Base-by-base conservation (phyloP, 1,284 basidiomycete genomes). In the Malassezia pachydermatis region DNA sequence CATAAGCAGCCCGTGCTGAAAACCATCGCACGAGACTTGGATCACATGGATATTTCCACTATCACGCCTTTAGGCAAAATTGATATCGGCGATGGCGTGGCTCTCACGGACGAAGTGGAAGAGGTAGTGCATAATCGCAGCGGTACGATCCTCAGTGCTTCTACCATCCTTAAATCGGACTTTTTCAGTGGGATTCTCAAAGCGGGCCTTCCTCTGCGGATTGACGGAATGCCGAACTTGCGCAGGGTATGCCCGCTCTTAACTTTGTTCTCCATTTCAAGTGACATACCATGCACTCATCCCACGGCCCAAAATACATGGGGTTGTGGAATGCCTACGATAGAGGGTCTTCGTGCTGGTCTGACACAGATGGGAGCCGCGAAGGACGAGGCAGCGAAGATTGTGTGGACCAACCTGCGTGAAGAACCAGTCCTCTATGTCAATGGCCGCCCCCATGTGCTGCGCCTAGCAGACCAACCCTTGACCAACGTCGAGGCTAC, bases 161-260 rank as follows among this genome's bases (percentile, higher is more conserved):
- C 84, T 11, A 92, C 89, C 1, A 95, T 98, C 64, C 77, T 98
- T 67, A 99, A 99, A 76, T 90, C 86, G 48, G 90, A 96, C 73
- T 90, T 95, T 76, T 96, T 96, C 78, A 58, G 58, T 24, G 69
- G 69, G 9, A 65, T 71, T 41, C 48, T 65, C 47, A 63, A 62
- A 49, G 49, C 58, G 10, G 60, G 62, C 17, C 45, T 65, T 41
- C 63, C 60, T 23, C 56, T 63, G 36, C 51, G 57, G 10, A 68
- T 71, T 19, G 65, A 67, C 5, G 69, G 68, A 0, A 68, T 68
- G 55, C 69, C 69, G 4, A 71, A 71, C 36, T 33, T 71, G 47
- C 54, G 69, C 3, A 61, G 60, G 16, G 67, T 68, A 1, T 53
- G 59, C 29, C 51, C 67, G 37, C 43, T 65, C 13, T 42, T 65